Conservation (phyloP, 1,284 basidiomycete species). For the Stygiomarasmius scandens region DNA sequence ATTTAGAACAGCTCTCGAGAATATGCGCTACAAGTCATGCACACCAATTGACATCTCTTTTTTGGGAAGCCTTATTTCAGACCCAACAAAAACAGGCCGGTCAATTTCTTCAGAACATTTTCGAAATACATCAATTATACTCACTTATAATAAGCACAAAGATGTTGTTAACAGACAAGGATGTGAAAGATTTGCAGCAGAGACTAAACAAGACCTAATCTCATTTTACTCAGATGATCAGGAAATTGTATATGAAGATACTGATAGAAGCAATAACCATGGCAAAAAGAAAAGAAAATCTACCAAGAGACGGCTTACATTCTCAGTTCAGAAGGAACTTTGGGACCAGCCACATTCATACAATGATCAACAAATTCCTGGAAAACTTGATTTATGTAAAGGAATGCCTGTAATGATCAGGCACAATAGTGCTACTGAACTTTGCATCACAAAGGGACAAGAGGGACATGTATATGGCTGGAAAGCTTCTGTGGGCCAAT, state of each 20-base stretch:
- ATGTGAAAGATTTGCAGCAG: slow-evolving; percentile 16
- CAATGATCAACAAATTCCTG: slow-evolving; percentile 23
- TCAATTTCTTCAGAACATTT: slow-evolving; percentile 15
- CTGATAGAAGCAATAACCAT: neutral
- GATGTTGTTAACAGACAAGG: slow-evolving; percentile 22
- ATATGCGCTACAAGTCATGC: slow-evolving; percentile 29
- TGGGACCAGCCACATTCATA: slow-evolving; percentile 21
- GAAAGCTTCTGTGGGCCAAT: neutral
- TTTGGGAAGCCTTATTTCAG: slow-evolving; percentile 25
- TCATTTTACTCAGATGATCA: slow-evolving; percentile 18
- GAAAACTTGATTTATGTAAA: slow-evolving; percentile 35
- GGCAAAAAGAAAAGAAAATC: neutral
- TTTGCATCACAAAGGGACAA: slow-evolving; percentile 1
- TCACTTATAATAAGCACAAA: slow-evolving; percentile 16
- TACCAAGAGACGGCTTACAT: neutral
- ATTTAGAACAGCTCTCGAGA: slow-evolving; percentile 29
- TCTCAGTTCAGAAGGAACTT: slow-evolving; percentile 17
- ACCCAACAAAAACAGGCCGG: neutral
- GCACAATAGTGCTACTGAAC: neutral
- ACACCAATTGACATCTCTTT: slow-evolving; percentile 34
- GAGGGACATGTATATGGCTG: neutral
- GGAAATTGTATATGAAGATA: neutral
- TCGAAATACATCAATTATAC: slow-evolving; percentile 22
- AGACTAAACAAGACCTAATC: slow-evolving; percentile 1
- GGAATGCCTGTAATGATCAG: slow-evolving; percentile 21